Conservation (phyloP, 2,329 filamentous ascomycete species). For the Alternaria arborescens region DNA sequence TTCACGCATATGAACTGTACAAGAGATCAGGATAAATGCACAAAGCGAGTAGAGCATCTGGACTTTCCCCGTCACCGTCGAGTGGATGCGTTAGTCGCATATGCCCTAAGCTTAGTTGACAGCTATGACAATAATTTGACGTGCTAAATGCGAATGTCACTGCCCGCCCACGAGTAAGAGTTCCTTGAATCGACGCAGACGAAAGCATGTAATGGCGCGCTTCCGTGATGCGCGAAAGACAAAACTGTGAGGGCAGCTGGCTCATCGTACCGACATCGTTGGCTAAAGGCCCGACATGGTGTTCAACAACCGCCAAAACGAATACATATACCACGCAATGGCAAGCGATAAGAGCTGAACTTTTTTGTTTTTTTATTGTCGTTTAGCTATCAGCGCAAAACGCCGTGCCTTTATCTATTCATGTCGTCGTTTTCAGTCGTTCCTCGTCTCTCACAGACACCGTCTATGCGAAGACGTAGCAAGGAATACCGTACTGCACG, state of each 20-base stretch:
- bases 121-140: conserved; percentile 2
- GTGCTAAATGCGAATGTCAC: neutral
- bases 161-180: neutral
- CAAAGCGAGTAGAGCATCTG: neutral
- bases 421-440: neutral
- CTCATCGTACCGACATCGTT: neutral
- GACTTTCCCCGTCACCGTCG: neutral
- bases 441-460: neutral
- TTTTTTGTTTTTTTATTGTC: neutral
- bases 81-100: conserved; percentile 3
- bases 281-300: neutral
- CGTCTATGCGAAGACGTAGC: conserved; percentile 46
- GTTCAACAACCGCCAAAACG: neutral
- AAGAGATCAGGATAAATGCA: neutral
- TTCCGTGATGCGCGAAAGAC: neutral
- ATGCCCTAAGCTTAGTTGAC: neutral
- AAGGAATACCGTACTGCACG: conserved; percentile 46
- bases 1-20: neutral
- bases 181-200: neutral
- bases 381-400: no score
- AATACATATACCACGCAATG: neutral
- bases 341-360: neutral
- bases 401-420: neutral
- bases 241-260: neutral
- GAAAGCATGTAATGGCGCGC: neutral